Evolutionary conservation across 225 moss, liverwort and hornwort species (phyloP), one percentile per base, ranked within the genome.

Genomic region (Physcomitrium patens): DNA sequence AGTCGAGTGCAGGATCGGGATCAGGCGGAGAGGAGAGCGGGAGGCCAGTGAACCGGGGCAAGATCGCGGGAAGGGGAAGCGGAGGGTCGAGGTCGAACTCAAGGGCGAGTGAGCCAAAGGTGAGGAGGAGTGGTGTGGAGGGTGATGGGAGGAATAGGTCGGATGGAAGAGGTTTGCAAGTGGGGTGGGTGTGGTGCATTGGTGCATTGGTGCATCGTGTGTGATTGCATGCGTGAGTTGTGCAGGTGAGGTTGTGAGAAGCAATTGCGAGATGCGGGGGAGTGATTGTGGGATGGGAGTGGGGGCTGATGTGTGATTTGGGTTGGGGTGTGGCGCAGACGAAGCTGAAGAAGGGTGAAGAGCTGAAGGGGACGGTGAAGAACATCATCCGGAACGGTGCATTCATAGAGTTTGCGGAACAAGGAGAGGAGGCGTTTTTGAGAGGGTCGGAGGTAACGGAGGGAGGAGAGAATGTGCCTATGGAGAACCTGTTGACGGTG

Each of bases 291-390:
- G 31, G 7, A 7, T 37, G 24, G 24, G 24, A 24, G 24, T 37
- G 31, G 4, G 31, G 31, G 31, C 31, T 37, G 31, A 37, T 7
- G 31, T 13, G 37, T 45, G 12, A 12, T 63, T 3, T 5, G 65
- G 42, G 70, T 15, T 3, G 20, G 10, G 9, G 8, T 5, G 51
- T 0, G 9, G 7, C 42, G 72, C 79, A 89, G 88, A 88, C 96
- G 17, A 96, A 91, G 76, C 56, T 99, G 79, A 73, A 70, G 59
- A 99, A 92, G 80, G 99, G 99, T 16, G 86, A 95, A 75, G 90
- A 84, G 31, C 73, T 99, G 60, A 86, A 88, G 76, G 99, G 99
- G 18, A 93, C 81, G n/a, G 95, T 99, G 83, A 99, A 95, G 83
- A 99, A 92, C 68, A 85, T 89, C 58, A 87, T 89, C 37, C 87